Evolutionary conservation across 805 yeast species (phyloP).

Genomic region (Myxozyma kluyveri): DNA sequence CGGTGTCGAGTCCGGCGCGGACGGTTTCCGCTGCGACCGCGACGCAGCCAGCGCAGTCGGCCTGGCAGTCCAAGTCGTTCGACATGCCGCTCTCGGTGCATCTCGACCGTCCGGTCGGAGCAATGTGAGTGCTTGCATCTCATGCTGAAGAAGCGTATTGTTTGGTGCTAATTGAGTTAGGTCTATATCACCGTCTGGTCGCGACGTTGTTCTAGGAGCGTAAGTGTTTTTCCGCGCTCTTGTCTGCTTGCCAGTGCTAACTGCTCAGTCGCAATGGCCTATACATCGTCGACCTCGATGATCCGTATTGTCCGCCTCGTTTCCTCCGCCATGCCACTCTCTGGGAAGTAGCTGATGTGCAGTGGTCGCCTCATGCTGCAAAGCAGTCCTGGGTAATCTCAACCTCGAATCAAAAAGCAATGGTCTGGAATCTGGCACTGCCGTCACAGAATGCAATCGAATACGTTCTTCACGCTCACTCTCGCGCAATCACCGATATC

Average conservation of each 20-base stretch:
- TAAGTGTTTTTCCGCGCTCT: constrained; percentile 28
- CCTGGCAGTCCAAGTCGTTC: constrained; percentile 42
- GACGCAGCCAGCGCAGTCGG: no score
- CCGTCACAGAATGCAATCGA: constrained; percentile 73
- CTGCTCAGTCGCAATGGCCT: constrained; percentile 58
- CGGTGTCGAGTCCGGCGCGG: no score
- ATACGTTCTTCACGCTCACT: constrained; percentile 83
- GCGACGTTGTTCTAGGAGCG: constrained; percentile 91
- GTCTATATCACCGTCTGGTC: constrained; percentile 49
- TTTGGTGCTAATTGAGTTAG: neutral
- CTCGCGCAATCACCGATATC: constrained; percentile 92
- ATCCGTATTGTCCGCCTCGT: constrained; percentile 91
- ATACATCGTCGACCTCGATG: constrained; percentile 87
- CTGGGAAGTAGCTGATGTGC: constrained; percentile 99
- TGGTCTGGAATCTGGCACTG: constrained; percentile 86
- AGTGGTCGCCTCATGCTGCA: constrained; percentile 90
- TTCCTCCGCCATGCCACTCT: constrained; percentile 89
- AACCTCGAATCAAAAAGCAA: constrained; percentile 91
- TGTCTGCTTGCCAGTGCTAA: neutral
- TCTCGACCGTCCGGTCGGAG: constrained; percentile 89
- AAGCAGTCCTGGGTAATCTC: constrained; percentile 91
- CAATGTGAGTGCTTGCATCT: constrained; percentile 82
- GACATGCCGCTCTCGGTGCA: constrained; percentile 77
- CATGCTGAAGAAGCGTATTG: constrained; percentile 46
- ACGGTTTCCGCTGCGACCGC: no score